These are phyloP conservation scores for Microcos paniculata DNA, from an alignment of 345 rosid species.

Conservation along the genomic window DNA sequence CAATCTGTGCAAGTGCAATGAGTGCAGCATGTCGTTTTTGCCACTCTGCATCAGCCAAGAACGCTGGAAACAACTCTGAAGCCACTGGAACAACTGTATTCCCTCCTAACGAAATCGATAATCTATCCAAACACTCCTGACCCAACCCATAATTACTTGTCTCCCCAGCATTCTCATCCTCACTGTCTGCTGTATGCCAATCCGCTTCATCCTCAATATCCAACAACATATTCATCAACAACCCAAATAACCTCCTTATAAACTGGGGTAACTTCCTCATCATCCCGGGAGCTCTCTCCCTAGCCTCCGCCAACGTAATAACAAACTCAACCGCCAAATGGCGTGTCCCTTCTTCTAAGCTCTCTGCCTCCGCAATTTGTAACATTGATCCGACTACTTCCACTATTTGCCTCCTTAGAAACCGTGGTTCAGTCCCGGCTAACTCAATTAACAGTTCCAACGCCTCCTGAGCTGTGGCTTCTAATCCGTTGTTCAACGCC, in stretches of 20 bases:
- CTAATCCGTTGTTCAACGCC: conserved; percentile 54
- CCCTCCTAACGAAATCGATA: conserved; percentile 64
- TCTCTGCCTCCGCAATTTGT: conserved; percentile 69
- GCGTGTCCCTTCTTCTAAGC: conserved; percentile 64
- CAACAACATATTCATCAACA: conserved; percentile 59
- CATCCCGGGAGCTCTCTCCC: conserved; percentile 80
- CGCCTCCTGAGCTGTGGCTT: conserved; percentile 72
- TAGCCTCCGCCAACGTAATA: conserved; percentile 60
- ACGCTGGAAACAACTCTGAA: conserved; percentile 49
- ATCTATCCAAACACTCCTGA: conserved; percentile 70
- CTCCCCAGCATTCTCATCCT: conserved; percentile 69
- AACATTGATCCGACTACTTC: conserved; percentile 71
- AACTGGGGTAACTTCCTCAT: conserved; percentile 75
- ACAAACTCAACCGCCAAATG: conserved; percentile 67
- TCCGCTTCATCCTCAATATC: conserved; percentile 69
- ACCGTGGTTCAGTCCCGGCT: conserved; percentile 67
- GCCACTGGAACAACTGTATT: conserved; percentile 68
- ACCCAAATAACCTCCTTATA: conserved; percentile 50
- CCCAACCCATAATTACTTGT: conserved; percentile 63
- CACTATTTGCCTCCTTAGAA: conserved; percentile 52
- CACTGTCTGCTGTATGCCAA: conserved; percentile 58
- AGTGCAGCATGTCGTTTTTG: conserved; percentile 72
- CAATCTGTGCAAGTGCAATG: conserved; percentile 69
- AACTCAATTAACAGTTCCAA: conserved; percentile 62
- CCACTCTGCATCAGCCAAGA: conserved; percentile 64